A percentile compares a stretch with the other conserved stretches of the same genome.
These are phyloP conservation scores for Fusarium mundagurra DNA, from an alignment of 2,329 filamentous ascomycete species.

Conservation along the genomic window DNA sequence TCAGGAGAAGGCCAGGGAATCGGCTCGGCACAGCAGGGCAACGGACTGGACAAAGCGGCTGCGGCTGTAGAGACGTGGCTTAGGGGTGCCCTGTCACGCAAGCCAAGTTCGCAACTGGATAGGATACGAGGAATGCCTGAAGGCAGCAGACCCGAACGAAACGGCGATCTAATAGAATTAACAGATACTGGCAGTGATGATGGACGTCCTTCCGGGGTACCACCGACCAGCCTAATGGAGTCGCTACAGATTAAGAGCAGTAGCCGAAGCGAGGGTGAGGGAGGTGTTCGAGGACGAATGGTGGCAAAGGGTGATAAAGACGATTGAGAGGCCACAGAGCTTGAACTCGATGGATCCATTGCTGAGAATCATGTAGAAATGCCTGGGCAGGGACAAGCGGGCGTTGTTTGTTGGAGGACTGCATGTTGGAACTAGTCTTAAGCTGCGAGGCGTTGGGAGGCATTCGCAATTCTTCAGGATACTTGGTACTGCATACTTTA, in stretches of 20 bases:
- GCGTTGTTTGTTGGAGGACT: slow-evolving; percentile 32
- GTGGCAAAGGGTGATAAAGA: slow-evolving; percentile 49
- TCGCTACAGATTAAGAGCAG: slow-evolving; percentile 46
- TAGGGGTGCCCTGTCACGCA: slow-evolving; percentile 78
- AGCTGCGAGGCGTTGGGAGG: slow-evolving; percentile 39
- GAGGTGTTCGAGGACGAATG: slow-evolving; percentile 51
- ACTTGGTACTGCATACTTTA: slow-evolving; percentile 28
- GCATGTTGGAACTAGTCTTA: slow-evolving; percentile 33
- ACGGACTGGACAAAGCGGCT: slow-evolving; percentile 81
- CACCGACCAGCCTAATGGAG: slow-evolving; percentile 45
- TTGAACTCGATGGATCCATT: not conserved
- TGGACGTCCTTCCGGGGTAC: slow-evolving; percentile 47
- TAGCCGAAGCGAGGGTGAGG: slow-evolving; percentile 52
- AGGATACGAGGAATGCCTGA: slow-evolving; percentile 50
- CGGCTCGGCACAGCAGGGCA: slow-evolving; percentile 57
- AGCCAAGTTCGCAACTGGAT: slow-evolving; percentile 62
- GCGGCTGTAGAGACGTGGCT: slow-evolving; percentile 92
- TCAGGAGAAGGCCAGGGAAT: slow-evolving; percentile 59
- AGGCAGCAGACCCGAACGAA: slow-evolving; percentile 50
- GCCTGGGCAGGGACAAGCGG: slow-evolving; percentile 1
- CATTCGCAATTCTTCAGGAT: slow-evolving; percentile 37
- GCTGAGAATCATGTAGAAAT: slow-evolving; percentile 1
- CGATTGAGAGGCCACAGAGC: slow-evolving; percentile 11
- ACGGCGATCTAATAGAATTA: slow-evolving; percentile 77
- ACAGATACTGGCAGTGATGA: slow-evolving; percentile 70